Evolutionary conservation across 345 rosid genomes (phyloP), one percentile per base, ranked within the genome.

Genomic region (Camelina hispida): DNA sequence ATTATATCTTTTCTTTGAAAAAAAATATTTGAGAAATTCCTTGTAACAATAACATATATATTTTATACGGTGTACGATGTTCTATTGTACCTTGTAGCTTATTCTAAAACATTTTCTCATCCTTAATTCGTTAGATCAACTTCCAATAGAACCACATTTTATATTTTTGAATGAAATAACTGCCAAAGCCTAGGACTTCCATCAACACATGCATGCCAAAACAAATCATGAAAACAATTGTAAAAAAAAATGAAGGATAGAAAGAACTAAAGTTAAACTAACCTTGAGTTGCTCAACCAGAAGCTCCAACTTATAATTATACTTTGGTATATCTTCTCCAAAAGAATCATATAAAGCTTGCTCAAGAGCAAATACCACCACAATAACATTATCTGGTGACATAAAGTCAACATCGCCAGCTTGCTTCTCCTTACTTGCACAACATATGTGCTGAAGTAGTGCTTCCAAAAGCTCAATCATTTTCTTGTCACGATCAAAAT

Each of bases 381-480:
- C 76, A 75, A 87, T 83, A 60, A 83, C 95, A 74, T 82, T 85
- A 84, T 89, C 84, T 28, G 93, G 94, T 93, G 93, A 89, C 66
- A 72, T 38, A 75, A 82, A 84, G 40, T 32, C 35, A 23, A 4
- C 15, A 51, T 40, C 69, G 22, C 14, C 15, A 59, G 69, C 82
- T 46, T 70, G 43, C 22, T 75, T 76, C 37, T 64, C 46, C 59
- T 75, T 82, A 63, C 85, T 77, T 66, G 85, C 43, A 54, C 55
- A 68, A 76, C 90, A 90, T 54, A 86, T 72, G 72, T 84, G 79
- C 67, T 80, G 83, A 37, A 53, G n/a, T 43, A 91, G 57, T 69
- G 83, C 82, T 55, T 87, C 85, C 56, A 88, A 87, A 75, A 94
- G 96, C 86, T 80, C 88, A 68, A 76, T 86, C 80, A 94, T 56